These are phyloP conservation scores for Melampsora medusae DNA, from an alignment of 1,284 basidiomycete genomes.

Conservation along the genomic window DNA sequence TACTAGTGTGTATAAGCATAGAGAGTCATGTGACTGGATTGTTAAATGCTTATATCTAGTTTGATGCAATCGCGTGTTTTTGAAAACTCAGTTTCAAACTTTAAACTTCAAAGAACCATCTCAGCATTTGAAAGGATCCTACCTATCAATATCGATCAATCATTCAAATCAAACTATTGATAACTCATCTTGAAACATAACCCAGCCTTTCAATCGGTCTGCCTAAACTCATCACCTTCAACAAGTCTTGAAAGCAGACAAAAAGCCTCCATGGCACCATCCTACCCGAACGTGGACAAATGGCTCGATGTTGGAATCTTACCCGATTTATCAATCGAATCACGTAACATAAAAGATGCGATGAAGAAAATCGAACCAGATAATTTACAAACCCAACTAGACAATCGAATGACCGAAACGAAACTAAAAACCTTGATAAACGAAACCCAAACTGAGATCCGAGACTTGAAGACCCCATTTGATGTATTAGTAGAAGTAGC, in stretches of 20 bases:
- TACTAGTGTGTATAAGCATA: no score
- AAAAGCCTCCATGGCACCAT: not conserved
- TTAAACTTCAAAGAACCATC: no score
- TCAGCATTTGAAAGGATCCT: no score
- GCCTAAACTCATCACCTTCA: no score
- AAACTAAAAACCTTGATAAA: conserved; percentile 23
- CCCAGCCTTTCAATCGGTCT: no score
- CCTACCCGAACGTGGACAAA: not conserved
- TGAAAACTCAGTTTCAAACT: not conserved
- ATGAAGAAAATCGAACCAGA: conserved; percentile 25
- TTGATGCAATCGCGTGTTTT: not conserved
- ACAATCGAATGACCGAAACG: conserved; percentile 8
- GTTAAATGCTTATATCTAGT: not conserved
- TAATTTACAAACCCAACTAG: conserved; percentile 14
- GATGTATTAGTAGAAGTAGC: conserved; percentile 8
- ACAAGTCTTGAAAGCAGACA: no score
- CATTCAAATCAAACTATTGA: no score
- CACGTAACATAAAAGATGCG: not conserved
- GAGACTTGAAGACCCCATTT: conserved; percentile 7
- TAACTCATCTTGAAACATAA: no score
- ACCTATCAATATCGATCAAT: no score
- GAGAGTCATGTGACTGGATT: no score
- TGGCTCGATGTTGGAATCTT: not conserved
- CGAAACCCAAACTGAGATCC: conserved; percentile 22
- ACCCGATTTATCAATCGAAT: not conserved